Base-by-base conservation (phyloP, 352 stramenopile genomes). In the Aphanomyces cochlioides region DNA sequence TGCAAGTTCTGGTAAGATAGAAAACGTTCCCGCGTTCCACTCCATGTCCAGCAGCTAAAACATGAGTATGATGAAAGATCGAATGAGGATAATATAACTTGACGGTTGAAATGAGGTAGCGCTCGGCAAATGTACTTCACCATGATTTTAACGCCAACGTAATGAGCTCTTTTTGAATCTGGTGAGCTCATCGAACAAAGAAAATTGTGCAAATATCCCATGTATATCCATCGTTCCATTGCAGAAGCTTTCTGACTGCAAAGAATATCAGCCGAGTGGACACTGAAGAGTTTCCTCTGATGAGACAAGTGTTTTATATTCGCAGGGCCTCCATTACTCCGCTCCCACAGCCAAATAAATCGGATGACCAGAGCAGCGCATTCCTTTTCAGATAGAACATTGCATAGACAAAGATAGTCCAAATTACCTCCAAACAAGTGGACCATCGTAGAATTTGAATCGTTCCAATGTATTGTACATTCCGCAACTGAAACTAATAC, bases 291-390 rank as follows among this genome's bases (percentile, higher is more conserved):
- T 28, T 28, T 28, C 28, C 28, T 28, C 34, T 1, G 10, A 40
- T 61, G 6, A 61, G 43, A 17, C 1, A 13, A 37, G 36, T 61
- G 54, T 1, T 12, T 37, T 43, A 45, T 61, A 3, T 61, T 40
- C 28, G 17, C 13, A 7, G 43, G 10, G 21, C 39, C 10, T n/a
- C 8, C 15, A 37, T 41, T 37, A 40, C 15, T 17, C 3, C 12
- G 10, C 21, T 67, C 59, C 59, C 59, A 67, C 3, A 67, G 59
- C 59, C 59, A 67, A 5, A 67, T 41, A 39, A 67, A 53, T 56
- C 59, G 59, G 13, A 67, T 13, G 1, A 67, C n/a, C 1, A 67
- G 17, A 3, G 38, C 1, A 28, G 28, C 28, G 28, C 28, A 28
- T 28, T 28, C 28, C 28, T 28, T 28, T 28, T 28, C 28, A 28